phyloP scores from a whole-genome alignment of 495 filamentous ascomycete species.

The Trichocladium uniseriatum region DNA sequence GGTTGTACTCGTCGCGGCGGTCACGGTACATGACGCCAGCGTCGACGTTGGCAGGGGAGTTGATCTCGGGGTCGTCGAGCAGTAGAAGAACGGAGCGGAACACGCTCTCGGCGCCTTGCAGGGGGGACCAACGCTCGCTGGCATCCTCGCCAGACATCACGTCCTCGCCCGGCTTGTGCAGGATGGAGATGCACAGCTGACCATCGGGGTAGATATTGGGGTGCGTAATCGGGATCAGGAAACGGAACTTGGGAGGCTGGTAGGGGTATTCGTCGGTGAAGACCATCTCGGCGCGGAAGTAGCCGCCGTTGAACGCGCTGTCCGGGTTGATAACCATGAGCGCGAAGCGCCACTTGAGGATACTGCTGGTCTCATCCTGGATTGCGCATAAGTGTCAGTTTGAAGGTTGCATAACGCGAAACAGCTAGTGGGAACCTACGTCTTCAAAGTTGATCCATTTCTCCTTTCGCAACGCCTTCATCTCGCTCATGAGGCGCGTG shows the following conservation, averaged over 20 bases:
- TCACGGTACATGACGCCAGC: slow-evolving; percentile 79
- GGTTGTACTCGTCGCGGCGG: slow-evolving; percentile 55
- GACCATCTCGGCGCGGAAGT: slow-evolving; percentile 80
- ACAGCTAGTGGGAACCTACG: slow-evolving; percentile 5
- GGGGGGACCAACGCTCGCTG: slow-evolving; percentile 82
- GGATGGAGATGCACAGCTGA: slow-evolving; percentile 90
- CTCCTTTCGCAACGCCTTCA: slow-evolving; percentile 72
- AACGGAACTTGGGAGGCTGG: slow-evolving; percentile 84
- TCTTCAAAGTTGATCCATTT: slow-evolving; percentile 82
- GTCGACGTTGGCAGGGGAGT: slow-evolving; percentile 90
- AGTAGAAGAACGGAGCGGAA: slow-evolving; percentile 88
- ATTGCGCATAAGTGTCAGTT: slow-evolving; percentile 3
- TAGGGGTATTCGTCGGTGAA: slow-evolving; percentile 90
- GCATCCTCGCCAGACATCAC: slow-evolving; percentile 84
- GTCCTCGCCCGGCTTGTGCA: slow-evolving; percentile 86
- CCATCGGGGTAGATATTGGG: slow-evolving; percentile 91
- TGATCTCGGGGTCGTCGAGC: slow-evolving; percentile 87
- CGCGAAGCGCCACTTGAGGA: slow-evolving; percentile 79
- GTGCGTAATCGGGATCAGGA: slow-evolving; percentile 69
- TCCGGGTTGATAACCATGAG: slow-evolving; percentile 88
- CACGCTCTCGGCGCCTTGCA: slow-evolving; percentile 88
- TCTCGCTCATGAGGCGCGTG: slow-evolving; percentile 82
- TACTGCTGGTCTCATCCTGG: slow-evolving; percentile 61
- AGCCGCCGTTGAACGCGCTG: slow-evolving; percentile 84
- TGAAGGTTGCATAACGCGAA: background rate